phyloP scores from a whole-genome alignment of 495 filamentous ascomycete species.

The Penicillium longicatenatum region DNA sequence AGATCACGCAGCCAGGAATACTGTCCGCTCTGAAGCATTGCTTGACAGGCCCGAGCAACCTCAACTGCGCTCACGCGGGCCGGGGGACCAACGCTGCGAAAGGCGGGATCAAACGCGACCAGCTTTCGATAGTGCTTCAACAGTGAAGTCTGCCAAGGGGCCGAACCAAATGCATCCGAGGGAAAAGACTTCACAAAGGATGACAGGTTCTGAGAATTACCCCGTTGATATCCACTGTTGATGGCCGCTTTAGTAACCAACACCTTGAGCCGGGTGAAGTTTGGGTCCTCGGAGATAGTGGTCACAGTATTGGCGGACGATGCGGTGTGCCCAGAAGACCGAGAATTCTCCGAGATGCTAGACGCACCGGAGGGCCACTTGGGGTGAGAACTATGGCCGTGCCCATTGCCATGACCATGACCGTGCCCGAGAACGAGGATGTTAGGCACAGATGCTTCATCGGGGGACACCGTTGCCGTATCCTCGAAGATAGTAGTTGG shows the following conservation, averaged over 20 bases:
- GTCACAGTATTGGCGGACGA: slow-evolving; percentile 76
- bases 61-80: slow-evolving; percentile 66
- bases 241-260: slow-evolving; percentile 81
- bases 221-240: slow-evolving; percentile 68
- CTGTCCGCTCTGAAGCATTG: slow-evolving; percentile 67
- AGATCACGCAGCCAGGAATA: slow-evolving; percentile 78
- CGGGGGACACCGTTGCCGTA: slow-evolving; percentile 70
- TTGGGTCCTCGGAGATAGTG: slow-evolving; percentile 66
- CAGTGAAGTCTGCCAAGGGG: slow-evolving; percentile 67
- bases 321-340: slow-evolving; percentile 64
- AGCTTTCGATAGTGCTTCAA: slow-evolving; percentile 77
- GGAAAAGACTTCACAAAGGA: slow-evolving; percentile 76
- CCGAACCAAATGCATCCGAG: slow-evolving; percentile 71
- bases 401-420: slow-evolving; percentile 30
- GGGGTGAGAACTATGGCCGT: slow-evolving; percentile 30
- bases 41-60: slow-evolving; percentile 71
- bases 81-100: slow-evolving; percentile 57
- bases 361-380: slow-evolving; percentile 78
- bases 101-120: slow-evolving; percentile 67
- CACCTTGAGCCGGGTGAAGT: slow-evolving; percentile 70
- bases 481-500: slow-evolving; percentile 94
- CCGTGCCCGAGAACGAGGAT: slow-evolving; percentile 79
- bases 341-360: slow-evolving; percentile 68
- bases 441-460: slow-evolving; percentile 75
- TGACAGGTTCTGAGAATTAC: slow-evolving; percentile 53